Base-by-base conservation (phyloP, 805 yeast genomes). In the Candida tammaniensis region DNA sequence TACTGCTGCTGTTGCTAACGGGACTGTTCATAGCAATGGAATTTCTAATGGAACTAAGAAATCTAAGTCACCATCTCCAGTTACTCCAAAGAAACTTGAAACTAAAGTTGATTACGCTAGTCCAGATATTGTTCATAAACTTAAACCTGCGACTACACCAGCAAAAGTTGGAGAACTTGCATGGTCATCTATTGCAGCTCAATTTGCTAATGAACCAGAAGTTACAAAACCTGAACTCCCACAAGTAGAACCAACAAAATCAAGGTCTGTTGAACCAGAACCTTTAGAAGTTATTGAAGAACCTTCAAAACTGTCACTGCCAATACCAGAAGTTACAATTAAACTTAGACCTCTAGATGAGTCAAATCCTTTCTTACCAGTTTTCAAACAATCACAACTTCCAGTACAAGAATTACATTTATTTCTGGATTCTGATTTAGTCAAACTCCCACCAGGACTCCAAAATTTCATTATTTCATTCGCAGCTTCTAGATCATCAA, bases 71-170 rank as follows among this genome's bases (percentile, higher is more conserved):
- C 32, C 32, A 7, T 30, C 33, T 5, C 33, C 33, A 9, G 15
- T 44, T 40, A 28, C 36, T 30, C 44, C 44, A n/a, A 43, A 38
- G 20, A 43, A 33, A 24, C 13, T 35, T 13, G 33, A 25, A 7
- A 30, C 43, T 1, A 48, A 54, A 12, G 56, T 58, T 7, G 70
- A 64, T 12, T 35, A 55, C 5, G 40, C 63, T 0, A 61, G 61
- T 27, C 67, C 70, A 3, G 71, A 60, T 4, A 65, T 67, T 19
- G 56, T 67, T 22, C 64, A 64, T 32, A 64, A 61, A 5, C 53
- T 74, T 43, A 75, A 73, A 48, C 82, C 82, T 1, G 79, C 82
- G 1, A 59, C 74, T 3, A 61, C 74, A 5, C 82, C 81, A 9
- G 55, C 70, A 5, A 70, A 70, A 45, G 76, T 78, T 7, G 76